These are phyloP conservation scores for Dendrobium officinale DNA, from an alignment of 106 monocot species.

Conservation along the genomic window DNA sequence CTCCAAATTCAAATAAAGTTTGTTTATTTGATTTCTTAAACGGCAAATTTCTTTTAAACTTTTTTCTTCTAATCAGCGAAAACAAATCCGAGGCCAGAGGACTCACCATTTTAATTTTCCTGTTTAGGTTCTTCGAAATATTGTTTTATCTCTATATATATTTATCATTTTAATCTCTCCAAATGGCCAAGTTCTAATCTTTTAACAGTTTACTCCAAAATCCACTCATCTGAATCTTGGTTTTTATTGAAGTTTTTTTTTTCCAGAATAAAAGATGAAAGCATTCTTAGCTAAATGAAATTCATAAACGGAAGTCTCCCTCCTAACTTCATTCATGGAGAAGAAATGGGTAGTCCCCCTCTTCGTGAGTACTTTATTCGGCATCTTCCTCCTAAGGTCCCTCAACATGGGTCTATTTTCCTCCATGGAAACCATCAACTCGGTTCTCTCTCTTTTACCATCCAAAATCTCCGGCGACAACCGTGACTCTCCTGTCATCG, in stretches of 20 bases:
- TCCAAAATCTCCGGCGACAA: background rate
- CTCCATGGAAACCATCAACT: constrained; percentile 6
- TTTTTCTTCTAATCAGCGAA: too few species aligned
- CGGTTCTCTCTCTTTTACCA: background rate
- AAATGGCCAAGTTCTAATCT: background rate
- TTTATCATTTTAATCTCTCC: background rate
- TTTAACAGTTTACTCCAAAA: background rate
- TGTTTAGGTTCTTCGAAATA: too few species aligned
- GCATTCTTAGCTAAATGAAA: background rate
- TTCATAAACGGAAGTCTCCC: background rate
- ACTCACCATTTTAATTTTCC: too few species aligned
- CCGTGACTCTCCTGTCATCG: background rate
- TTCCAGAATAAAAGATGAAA: background rate
- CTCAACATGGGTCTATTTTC: constrained; percentile 18
- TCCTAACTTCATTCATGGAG: background rate
- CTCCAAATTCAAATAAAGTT: too few species aligned
- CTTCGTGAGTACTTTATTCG: background rate
- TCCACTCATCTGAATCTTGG: background rate
- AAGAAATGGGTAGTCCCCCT: constrained; percentile 13
- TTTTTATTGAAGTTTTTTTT: too few species aligned
- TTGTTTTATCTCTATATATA: too few species aligned
- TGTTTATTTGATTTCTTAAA: too few species aligned
- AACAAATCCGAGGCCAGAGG: too few species aligned
- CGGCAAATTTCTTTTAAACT: too few species aligned
- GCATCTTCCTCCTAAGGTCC: constrained; percentile 13